These are phyloP conservation scores for Phaeophleospora eucalypticola DNA, from an alignment of 2,329 filamentous ascomycete species.

Conservation along the genomic window DNA sequence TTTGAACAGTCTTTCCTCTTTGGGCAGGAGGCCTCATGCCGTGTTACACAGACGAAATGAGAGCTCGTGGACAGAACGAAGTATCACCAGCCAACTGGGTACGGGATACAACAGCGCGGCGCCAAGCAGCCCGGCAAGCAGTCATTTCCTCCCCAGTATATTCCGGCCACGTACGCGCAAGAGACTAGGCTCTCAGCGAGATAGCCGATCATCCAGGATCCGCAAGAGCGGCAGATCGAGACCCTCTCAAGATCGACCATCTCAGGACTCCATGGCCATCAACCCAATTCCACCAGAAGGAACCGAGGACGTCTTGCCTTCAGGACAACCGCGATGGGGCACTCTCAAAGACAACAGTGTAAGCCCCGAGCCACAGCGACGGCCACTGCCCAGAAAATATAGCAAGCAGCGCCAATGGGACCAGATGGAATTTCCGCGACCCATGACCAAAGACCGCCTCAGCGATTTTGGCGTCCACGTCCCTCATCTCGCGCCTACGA, in stretches of 20 bases:
- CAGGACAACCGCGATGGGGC: constrained; percentile 30
- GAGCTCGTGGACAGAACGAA: constrained; percentile 31
- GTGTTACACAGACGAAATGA: constrained; percentile 22
- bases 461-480: constrained; percentile 21
- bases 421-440: constrained; percentile 29
- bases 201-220: constrained; percentile 18
- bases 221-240: constrained; percentile 18
- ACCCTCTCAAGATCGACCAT: constrained; percentile 8
- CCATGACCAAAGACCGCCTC: constrained; percentile 32
- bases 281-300: constrained; percentile 14
- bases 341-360: constrained; percentile 22
- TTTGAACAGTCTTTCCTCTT: constrained; percentile 19
- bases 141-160: constrained; percentile 33
- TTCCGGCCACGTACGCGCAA: constrained; percentile 33
- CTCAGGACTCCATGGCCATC: constrained; percentile 26
- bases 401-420: constrained; percentile 32
- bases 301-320: constrained; percentile 24
- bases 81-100: constrained; percentile 30
- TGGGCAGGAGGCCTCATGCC: constrained; percentile 10
- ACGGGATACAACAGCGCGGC: constrained; percentile 27
- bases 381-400: constrained; percentile 26
- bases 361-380: constrained; percentile 7
- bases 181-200: constrained; percentile 12
- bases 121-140: constrained; percentile 29
- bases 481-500: constrained; percentile 30